A percentile compares a stretch with the other conserved stretches of the same genome.
Evolutionary conservation across 202 grass and related monocot genomes (phyloP).

Genomic region (Panicum hallii): DNA sequence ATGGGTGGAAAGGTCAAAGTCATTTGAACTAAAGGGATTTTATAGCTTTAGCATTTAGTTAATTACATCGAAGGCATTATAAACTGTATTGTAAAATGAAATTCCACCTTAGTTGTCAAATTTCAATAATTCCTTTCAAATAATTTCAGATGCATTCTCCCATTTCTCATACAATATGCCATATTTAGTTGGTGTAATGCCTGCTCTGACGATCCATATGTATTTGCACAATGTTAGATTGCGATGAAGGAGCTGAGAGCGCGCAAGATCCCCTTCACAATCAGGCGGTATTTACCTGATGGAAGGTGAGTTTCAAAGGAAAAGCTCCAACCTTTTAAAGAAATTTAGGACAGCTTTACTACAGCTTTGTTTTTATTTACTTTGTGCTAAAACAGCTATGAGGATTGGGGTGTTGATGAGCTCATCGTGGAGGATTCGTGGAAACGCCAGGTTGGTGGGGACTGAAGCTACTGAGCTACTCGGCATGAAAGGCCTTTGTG

Average conservation of each 20-base stretch:
- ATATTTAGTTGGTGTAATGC: not conserved
- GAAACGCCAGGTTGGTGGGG: constrained; percentile 88
- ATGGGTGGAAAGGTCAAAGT: not conserved
- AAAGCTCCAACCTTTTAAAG: not conserved
- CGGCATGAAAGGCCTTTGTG: not conserved
- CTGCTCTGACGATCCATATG: constrained; percentile 18
- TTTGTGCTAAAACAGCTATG: constrained; percentile 55
- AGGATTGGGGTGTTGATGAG: constrained; percentile 94
- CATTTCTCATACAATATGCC: constrained; percentile 2
- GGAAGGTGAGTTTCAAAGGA: constrained; percentile 59
- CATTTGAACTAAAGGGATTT: not conserved
- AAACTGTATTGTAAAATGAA: constrained; percentile 1
- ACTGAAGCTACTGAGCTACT: constrained; percentile 42
- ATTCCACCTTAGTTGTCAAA: not conserved
- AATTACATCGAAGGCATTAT: not conserved
- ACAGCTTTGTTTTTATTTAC: not conserved
- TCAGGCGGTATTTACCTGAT: constrained; percentile 80
- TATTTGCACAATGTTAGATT: constrained; percentile 60
- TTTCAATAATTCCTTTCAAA: not conserved
- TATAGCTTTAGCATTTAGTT: not conserved
- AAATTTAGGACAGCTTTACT: not conserved
- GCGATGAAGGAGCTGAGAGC: constrained; percentile 87
- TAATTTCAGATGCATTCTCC: not conserved
- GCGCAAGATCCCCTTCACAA: constrained; percentile 93
- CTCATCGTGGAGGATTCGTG: constrained; percentile 94